A percentile compares a stretch with the other conserved stretches of the same genome.
Evolutionary conservation across 192 early-diverging fungal species (phyloP).

Genomic region (Lunasporangiospora selenospora): DNA sequence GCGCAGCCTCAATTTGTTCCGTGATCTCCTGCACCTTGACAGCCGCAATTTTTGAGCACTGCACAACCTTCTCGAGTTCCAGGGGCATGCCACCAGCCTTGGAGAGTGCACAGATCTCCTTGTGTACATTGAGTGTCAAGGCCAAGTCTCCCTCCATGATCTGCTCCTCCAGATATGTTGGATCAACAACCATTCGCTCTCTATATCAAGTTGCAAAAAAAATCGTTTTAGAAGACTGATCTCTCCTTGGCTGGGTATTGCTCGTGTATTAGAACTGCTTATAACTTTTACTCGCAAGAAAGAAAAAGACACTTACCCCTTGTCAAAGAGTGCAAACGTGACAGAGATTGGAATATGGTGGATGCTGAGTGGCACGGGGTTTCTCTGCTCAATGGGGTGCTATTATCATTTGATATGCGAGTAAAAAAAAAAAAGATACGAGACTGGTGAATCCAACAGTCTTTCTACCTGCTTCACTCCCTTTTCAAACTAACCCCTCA

Average conservation of each 20-base stretch:
- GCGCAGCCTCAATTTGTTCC: slow-evolving; percentile 77
- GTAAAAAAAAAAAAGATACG: not conserved
- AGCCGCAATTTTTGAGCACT: slow-evolving; percentile 85
- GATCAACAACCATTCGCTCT: slow-evolving; percentile 80
- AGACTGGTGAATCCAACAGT: not conserved
- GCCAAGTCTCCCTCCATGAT: slow-evolving; percentile 84
- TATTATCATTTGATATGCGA: too few species aligned
- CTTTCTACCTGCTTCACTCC: too few species aligned
- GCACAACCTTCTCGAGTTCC: slow-evolving; percentile 72
- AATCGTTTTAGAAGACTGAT: too few species aligned
- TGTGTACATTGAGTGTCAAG: slow-evolving; percentile 88
- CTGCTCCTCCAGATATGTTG: slow-evolving; percentile 87
- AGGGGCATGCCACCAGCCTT: slow-evolving; percentile 93
- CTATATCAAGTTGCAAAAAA: slow-evolving; percentile 32
- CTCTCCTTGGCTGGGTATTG: too few species aligned
- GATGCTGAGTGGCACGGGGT: slow-evolving; percentile 93
- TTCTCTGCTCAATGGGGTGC: slow-evolving; percentile 87
- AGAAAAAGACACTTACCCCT: slow-evolving; percentile 62
- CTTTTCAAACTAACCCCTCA: too few species aligned
- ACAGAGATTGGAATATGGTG: slow-evolving; percentile 96
- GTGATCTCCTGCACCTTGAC: slow-evolving; percentile 77
- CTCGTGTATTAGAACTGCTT: too few species aligned
- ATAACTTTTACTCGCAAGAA: too few species aligned
- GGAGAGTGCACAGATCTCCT: slow-evolving; percentile 90
- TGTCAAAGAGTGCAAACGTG: slow-evolving; percentile 92